Evolutionary conservation across 139 green algal species (phyloP).

Genomic region (Tetratostichococcus sp.): DNA sequence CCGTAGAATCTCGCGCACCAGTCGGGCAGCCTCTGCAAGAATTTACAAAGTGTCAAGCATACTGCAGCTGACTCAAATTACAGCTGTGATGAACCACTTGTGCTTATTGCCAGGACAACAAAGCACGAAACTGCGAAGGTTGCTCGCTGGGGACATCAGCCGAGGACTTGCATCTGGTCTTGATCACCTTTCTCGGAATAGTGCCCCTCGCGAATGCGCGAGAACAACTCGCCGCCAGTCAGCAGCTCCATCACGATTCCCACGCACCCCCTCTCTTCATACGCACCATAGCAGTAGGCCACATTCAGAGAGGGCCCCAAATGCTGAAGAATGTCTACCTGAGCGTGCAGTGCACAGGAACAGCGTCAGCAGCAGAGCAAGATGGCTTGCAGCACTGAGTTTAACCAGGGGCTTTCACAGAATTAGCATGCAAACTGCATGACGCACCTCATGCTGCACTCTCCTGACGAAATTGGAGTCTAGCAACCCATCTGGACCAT

Average conservation of each 20-base stretch:
- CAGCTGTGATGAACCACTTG: too few species aligned
- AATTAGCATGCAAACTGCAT: not conserved
- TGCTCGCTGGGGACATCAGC: too few species aligned
- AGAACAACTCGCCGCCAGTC: constrained; percentile 40
- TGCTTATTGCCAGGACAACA: too few species aligned
- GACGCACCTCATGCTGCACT: constrained; percentile 63
- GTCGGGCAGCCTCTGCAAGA: constrained; percentile 19
- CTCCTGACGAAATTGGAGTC: constrained; percentile 56
- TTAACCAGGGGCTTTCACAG: too few species aligned
- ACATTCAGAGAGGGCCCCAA: constrained; percentile 66
- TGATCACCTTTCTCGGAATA: constrained; percentile 20
- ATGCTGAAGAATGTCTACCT: constrained; percentile 56
- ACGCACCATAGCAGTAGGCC: constrained; percentile 60
- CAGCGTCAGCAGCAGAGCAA: too few species aligned
- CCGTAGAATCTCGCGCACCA: constrained; percentile 51
- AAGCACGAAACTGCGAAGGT: too few species aligned
- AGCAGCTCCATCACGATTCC: constrained; percentile 79
- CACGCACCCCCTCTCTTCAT: constrained; percentile 59
- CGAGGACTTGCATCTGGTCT: too few species aligned
- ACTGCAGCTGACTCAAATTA: too few species aligned
- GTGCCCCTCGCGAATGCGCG: not conserved
- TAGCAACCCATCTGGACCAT: constrained; percentile 29
- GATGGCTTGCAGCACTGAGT: too few species aligned
- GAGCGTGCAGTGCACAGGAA: too few species aligned
- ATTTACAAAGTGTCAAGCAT: too few species aligned